Conservation (phyloP, 176 grass and related monocot genomes). For the sorghum (Sorghum bicolor) region Sorghum_bicolor_NCBIv3 NC_012873.2:32803001-32803500, state of each 20-base stretch:
- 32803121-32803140: background rate
- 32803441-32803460: constrained; percentile 92
- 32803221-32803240: background rate
- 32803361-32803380: background rate
- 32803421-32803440: constrained; percentile 73
- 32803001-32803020: background rate
- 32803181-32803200: background rate
- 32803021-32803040: background rate
- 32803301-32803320: background rate
- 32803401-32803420: background rate
- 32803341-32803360: background rate
- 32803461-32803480: constrained; percentile 81
- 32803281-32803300: background rate
- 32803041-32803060: background rate
- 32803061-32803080: background rate
- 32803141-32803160: background rate
- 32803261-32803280: background rate
- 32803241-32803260: background rate
- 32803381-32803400: constrained; percentile 3
- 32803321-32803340: background rate
- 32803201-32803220: constrained; percentile 1
- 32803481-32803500: constrained; percentile 63
- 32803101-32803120: background rate
- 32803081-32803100: background rate
- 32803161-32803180: background rate